Percentiles rank a stretch among this genome's conserved stretches.
Evolutionary conservation across 306 rosid genomes (phyloP).

Genomic region (Albizia julibrissin): DNA sequence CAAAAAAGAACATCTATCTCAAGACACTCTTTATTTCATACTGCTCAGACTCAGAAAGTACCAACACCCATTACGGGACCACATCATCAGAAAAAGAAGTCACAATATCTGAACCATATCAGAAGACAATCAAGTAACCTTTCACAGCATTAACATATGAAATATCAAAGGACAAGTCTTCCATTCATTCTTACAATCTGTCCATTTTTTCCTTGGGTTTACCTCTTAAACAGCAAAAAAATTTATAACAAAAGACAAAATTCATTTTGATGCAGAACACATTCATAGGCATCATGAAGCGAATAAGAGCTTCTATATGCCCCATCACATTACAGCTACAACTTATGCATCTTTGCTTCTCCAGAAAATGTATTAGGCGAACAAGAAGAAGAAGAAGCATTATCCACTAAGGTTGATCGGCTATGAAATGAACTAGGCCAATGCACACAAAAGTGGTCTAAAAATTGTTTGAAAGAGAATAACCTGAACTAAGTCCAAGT

Average conservation of each 20-base stretch:
- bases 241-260: background rate
- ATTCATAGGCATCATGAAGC: background rate
- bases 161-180: background rate
- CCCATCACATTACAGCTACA: background rate
- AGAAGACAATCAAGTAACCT: background rate
- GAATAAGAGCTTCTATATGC: background rate
- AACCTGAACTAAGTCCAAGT: background rate
- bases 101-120: background rate
- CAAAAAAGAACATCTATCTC: background rate
- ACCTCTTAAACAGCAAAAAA: background rate
- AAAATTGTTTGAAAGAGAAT: background rate
- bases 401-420: background rate
- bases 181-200: background rate
- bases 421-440: background rate
- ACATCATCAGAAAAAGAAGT: background rate
- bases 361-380: background rate
- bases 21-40: background rate
- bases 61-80: background rate
- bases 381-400: background rate
- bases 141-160: background rate
- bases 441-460: background rate
- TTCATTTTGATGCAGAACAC: background rate
- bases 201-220: background rate
- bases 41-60: background rate
- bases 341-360: background rate